Base-by-base conservation (phyloP, 225 moss, liverwort and hornwort genomes). In the Asterella californica region DNA sequence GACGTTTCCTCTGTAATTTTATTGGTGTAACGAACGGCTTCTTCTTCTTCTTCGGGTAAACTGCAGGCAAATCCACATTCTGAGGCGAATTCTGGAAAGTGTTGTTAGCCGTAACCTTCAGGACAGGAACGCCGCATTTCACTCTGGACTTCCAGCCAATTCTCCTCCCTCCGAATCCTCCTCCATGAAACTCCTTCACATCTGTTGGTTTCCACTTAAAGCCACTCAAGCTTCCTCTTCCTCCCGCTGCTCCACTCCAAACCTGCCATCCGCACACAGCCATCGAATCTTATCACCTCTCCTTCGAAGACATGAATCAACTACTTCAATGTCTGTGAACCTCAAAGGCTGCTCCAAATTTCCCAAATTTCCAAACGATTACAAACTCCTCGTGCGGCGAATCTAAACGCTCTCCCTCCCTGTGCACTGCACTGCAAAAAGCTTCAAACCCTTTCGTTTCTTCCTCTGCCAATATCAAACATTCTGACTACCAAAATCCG, bases 51-150 rank as follows among this genome's bases (percentile, higher is more conserved):
- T 84, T 92, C 11, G 93, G 88, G 42, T 81, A 49, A 55, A 54
- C 63, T 0, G 81, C 57, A 61, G 91, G 91, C 54, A 93, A 72
- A 61, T 95, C 97, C 45, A 85, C 88, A 80, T 99, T 95, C 64
- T 93, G 97, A 72, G 85, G 80, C 67, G 55, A 65, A 57, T 68
- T 60, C 45, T 71, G 46, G 2, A 0, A 18, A 10, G 36, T 25
- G 32, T 78, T 33, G 3, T 66, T 68, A 15, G 67, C 77, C 74
- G 74, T 45, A 8, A 70, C 78, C 27, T 54, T 72, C 46, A 72
- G 24, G 34, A 22, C 21, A 25, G 70, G 70, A 45, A 70, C 30
- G 64, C 10, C 14, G 15, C 32, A 32, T 6, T 52, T 52, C 52
- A 52, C 52, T 17, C 52, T 17, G 1, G 17, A 52, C 64, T 65